A percentile compares a stretch with the other conserved stretches of the same genome.
These are phyloP conservation scores for Hamamelis virginiana DNA, from an alignment of 164 flowering plant genomes.

Conservation along the genomic window DNA sequence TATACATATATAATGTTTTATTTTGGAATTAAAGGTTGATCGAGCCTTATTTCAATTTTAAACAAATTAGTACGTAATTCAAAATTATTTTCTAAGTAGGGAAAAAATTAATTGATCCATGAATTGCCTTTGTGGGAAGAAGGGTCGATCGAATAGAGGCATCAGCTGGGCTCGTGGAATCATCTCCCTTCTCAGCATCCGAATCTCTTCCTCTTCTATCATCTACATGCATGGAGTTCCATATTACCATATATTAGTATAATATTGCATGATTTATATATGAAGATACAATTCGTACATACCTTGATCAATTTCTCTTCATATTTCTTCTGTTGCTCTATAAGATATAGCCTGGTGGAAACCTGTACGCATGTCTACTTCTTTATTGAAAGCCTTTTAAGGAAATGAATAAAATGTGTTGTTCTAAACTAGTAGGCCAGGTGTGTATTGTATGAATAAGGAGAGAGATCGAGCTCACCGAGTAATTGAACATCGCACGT, in stretches of 20 bases:
- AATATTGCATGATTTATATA: background rate
- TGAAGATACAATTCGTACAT: background rate
- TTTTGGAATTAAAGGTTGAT: too few species aligned
- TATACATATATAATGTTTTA: too few species aligned
- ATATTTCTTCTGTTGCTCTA: constrained; percentile 48
- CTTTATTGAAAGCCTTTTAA: background rate
- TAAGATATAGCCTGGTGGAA: constrained; percentile 44
- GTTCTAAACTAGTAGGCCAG: too few species aligned
- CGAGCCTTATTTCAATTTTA: too few species aligned
- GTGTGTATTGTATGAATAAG: too few species aligned
- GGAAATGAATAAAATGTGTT: too few species aligned
- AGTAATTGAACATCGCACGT: constrained; percentile 66
- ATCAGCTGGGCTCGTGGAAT: constrained; percentile 82
- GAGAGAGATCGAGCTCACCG: too few species aligned
- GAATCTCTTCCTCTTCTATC: constrained; percentile 77
- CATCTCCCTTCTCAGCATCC: constrained; percentile 74
- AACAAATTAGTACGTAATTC: too few species aligned
- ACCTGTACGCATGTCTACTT: constrained; percentile 33
- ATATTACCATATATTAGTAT: background rate
- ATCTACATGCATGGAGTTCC: constrained; percentile 28
- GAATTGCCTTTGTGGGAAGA: constrained; percentile 74
- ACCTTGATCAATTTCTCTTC: constrained; percentile 64
- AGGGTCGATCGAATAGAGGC: constrained; percentile 80
- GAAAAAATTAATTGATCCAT: background rate
- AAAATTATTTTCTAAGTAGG: background rate